phyloP scores from a whole-genome alignment of 2,329 filamentous ascomycete species.

The Colletotrichum caudatum region DNA sequence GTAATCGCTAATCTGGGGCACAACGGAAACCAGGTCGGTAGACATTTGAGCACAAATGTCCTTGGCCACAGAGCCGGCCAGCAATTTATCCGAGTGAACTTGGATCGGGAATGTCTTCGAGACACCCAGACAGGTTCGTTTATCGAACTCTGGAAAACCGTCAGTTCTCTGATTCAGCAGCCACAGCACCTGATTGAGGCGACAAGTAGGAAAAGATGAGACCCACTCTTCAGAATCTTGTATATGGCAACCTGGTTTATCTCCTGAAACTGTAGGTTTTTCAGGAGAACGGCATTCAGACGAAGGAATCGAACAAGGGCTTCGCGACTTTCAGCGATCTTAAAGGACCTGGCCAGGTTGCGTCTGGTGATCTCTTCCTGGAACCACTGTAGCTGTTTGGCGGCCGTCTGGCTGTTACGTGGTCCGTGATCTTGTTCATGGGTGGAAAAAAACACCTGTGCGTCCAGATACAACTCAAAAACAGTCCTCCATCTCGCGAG shows the following conservation, averaged over 20 bases:
- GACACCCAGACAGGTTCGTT: slow-evolving; percentile 80
- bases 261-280: slow-evolving; percentile 85
- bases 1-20: slow-evolving; percentile 88
- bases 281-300: slow-evolving; percentile 82
- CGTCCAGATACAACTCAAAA: slow-evolving; percentile 84
- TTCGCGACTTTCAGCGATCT: slow-evolving; percentile 71
- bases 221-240: slow-evolving; percentile 87
- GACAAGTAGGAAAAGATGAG: background rate
- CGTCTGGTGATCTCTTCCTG: slow-evolving; percentile 73
- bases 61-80: slow-evolving; percentile 77
- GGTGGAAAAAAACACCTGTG: slow-evolving; percentile 84
- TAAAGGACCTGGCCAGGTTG: slow-evolving; percentile 71
- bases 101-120: slow-evolving; percentile 71
- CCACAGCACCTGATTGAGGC: background rate
- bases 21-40: slow-evolving; percentile 76
- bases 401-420: slow-evolving; percentile 73
- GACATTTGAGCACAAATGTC: slow-evolving; percentile 82
- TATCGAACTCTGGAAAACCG: slow-evolving; percentile 79
- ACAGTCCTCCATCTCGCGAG: slow-evolving; percentile 83
- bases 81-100: slow-evolving; percentile 69
- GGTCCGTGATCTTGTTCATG: slow-evolving; percentile 77
- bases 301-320: slow-evolving; percentile 77
- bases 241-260: slow-evolving; percentile 81
- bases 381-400: slow-evolving; percentile 78
- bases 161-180: slow-evolving; percentile 27